phyloP scores from a whole-genome alignment of 331 rosid genomes.

The Pyrus hybrid region DNA sequence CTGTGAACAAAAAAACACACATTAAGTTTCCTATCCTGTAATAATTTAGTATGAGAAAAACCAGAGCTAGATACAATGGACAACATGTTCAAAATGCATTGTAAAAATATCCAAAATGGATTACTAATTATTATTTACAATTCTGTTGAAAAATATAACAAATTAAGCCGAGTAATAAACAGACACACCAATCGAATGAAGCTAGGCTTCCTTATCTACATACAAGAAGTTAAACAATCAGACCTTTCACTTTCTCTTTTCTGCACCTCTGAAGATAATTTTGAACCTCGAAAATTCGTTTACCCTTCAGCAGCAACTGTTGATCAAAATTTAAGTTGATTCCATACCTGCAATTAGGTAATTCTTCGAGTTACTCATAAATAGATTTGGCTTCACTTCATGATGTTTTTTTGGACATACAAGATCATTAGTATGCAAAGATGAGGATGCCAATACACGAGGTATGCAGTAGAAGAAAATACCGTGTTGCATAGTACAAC shows the following conservation, averaged over 20 bases:
- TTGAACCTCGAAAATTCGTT: constrained; percentile 38
- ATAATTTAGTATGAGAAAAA: no score
- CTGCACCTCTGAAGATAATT: constrained; percentile 33
- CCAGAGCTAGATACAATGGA: no score
- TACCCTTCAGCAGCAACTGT: constrained; percentile 44
- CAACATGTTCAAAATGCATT: no score
- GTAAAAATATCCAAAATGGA: background rate
- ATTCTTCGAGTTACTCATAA: no score
- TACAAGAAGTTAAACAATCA: background rate
- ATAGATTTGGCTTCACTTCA: no score
- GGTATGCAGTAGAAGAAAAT: constrained; percentile 12
- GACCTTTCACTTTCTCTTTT: constrained; percentile 49
- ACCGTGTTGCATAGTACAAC: constrained; percentile 39
- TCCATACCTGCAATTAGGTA: constrained; percentile 37
- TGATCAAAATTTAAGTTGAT: constrained; percentile 37
- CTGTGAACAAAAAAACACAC: constrained; percentile 27
- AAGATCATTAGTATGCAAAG: background rate
- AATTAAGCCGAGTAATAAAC: background rate
- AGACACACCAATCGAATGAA: background rate
- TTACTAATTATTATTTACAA: no score
- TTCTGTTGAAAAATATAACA: background rate
- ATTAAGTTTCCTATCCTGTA: background rate
- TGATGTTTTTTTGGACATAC: background rate
- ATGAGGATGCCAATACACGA: background rate
- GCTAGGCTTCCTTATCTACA: background rate